Evolutionary conservation across 1,284 basidiomycete genomes (phyloP), one percentile per base, ranked within the genome.

Genomic region (Singerocomus rubriflavus): DNA sequence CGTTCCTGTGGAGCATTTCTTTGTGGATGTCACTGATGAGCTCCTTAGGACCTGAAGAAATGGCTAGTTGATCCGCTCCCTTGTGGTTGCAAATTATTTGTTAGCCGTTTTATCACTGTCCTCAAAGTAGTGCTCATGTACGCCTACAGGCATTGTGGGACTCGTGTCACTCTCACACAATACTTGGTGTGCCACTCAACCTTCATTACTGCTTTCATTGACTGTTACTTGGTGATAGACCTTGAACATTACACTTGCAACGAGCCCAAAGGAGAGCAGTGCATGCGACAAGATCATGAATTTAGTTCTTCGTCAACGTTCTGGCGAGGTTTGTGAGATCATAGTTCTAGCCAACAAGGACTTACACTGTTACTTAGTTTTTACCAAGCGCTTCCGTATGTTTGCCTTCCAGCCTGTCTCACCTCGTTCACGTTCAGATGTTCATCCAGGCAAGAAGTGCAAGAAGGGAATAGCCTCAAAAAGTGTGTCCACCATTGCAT

Each of bases 1-100:
- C 39, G 14, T 26, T 44, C 13, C 42, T 27, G 55, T 52, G 13
- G 2, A 14, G 3, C 6, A 17, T 25, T 31, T 29, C 31, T 27
- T 29, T 16, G 5, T 42, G 13, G 5, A 21, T 32, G 35, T n/a
- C 9, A 8, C 34, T 54, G 16, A 51, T 29, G 11, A 25, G 30
- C 13, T 14, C 32, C 6, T 3, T 47, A 76, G 73, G 66, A 71
- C 11, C 69, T 79, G 3, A 67, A 66, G 17, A 58, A 62, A 37
- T 58, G 63, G 49, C 67, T 79, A 11, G 70, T 77, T 13, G 58
- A 73, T 29, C 59, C 64, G 11, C 66, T 79, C 21, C 74, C 76
- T 31, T 54, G 55, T 10, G 75, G 72, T 10, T 67, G 68, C 44
- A 67, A 68, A 33, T 64, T 79, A 11, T 69, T 74, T n/a, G 63